A percentile compares a stretch with the other conserved stretches of the same genome.
These are phyloP conservation scores for Pseudocercospora ulei DNA, from an alignment of 2,329 filamentous ascomycete genomes.

Conservation along the genomic window DNA sequence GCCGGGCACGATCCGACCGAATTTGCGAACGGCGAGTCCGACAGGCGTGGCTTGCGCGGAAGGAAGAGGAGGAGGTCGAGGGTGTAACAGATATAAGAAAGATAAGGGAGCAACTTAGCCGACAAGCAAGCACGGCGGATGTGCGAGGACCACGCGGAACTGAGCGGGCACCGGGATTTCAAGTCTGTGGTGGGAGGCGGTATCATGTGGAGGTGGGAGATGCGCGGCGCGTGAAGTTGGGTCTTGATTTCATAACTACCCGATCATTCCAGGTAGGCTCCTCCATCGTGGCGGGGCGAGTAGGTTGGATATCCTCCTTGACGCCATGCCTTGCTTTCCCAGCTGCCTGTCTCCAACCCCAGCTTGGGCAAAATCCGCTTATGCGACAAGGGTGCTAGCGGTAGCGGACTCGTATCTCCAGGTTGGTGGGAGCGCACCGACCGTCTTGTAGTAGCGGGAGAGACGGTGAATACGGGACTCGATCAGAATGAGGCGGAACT, in stretches of 20 bases:
- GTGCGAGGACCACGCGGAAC: too few species aligned
- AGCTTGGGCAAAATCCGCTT: constrained; percentile 40
- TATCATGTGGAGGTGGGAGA: too few species aligned
- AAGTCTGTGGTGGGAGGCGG: too few species aligned
- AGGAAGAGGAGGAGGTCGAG: too few species aligned
- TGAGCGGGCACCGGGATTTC: too few species aligned
- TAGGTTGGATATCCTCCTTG: constrained; percentile 13
- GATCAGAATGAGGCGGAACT: constrained; percentile 99
- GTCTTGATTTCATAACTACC: constrained; percentile 21
- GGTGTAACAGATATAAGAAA: too few species aligned
- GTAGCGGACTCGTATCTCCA: constrained; percentile 99
- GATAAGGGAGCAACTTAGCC: too few species aligned
- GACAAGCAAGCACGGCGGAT: too few species aligned
- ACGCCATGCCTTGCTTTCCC: constrained; percentile 23
- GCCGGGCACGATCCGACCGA: too few species aligned
- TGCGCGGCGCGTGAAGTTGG: constrained; percentile 17
- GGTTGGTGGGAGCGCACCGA: constrained; percentile 70
- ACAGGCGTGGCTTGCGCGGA: too few species aligned
- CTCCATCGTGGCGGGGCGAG: constrained; percentile 15
- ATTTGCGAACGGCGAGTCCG: too few species aligned
- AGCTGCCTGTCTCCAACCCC: constrained; percentile 17
- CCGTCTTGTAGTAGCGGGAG: constrained; percentile 99
- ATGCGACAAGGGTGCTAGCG: constrained; percentile 86
- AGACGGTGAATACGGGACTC: constrained; percentile 99
- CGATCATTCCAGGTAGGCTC: constrained; percentile 14